Base-by-base conservation (phyloP, 1,139 yeast species). In the Pichia sp. region DNA sequence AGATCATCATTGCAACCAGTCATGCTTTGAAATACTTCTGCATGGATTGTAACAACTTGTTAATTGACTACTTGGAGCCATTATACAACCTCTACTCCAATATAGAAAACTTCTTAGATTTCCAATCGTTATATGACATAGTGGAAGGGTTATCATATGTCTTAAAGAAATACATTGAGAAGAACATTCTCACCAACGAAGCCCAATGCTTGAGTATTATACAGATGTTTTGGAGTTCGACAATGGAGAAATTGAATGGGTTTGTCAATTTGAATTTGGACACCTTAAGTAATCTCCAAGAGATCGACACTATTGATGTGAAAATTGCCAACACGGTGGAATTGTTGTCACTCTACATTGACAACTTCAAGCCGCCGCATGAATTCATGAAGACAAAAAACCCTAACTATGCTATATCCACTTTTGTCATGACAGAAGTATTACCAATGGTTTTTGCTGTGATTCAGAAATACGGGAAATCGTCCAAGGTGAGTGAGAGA, bases 1-100 rank as follows among this genome's bases (percentile, higher is more conserved):
- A 87, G 36, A 86, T 89, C 41, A 76, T 85, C 38, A 80, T 85
- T 51, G 97, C 99, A 0, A 90, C 98, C 0, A 87, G 97, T 0
- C 93, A 89, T 70, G 96, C 99, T 0, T 77, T 95, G 64, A 90
- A 90, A 92, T 92, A 84, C 67, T 89, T 95, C 66, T 92, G 98
- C 72, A 88, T 88, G 65, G 99, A 95, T 70, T 95, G 99, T 66
- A 80, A 95, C 0, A 66, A 72, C 15, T 74, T 84, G 19, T 74
- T 95, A 61, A 81, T 85, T 36, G 79, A 80, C 54, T 88, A 81
- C 67, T 74, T 90, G 63, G 92, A 85, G 54, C 96, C 90, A 67
- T 75, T 95, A 54, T 84, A 85, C 63, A 76, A 82, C 59, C 84
- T 93, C 60, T 93, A 89, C 70, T 81, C 82, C 54, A 85, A 81